These are phyloP conservation scores for Fremontodendron californicum DNA, from an alignment of 345 rosid genomes.

Conservation along the genomic window DNA sequence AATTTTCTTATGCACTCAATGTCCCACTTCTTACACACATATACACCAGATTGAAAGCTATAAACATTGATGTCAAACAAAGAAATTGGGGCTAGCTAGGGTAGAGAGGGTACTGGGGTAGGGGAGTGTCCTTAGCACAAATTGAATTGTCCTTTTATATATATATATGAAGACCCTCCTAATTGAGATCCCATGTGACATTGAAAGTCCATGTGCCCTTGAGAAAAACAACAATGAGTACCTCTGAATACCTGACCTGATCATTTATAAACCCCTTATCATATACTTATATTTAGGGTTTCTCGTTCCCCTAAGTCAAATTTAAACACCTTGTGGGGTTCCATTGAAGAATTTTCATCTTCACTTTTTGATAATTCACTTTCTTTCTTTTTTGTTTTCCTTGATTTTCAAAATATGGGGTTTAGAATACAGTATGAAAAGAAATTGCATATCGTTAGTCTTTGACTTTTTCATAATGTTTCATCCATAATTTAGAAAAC, in stretches of 20 bases:
- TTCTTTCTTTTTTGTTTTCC: background rate
- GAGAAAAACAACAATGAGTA: background rate
- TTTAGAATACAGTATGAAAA: too few species aligned
- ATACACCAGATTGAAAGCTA: constrained; percentile 27
- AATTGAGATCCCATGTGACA: constrained; percentile 19
- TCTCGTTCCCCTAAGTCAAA: background rate
- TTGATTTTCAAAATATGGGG: background rate
- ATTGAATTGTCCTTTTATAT: constrained; percentile 41
- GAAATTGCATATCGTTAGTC: too few species aligned
- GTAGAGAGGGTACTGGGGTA: constrained; percentile 15
- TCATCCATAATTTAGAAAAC: too few species aligned
- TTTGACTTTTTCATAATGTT: too few species aligned
- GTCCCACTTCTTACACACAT: constrained; percentile 37
- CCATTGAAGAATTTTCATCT: background rate
- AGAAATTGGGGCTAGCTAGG: constrained; percentile 21
- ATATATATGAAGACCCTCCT: constrained; percentile 17
- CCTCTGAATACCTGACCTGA: background rate
- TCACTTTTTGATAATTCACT: background rate
- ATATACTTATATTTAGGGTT: background rate
- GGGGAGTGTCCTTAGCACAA: constrained; percentile 24
- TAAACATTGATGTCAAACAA: constrained; percentile 22
- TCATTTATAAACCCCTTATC: background rate
- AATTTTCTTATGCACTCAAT: constrained; percentile 23
- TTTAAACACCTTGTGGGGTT: background rate
- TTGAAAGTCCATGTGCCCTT: constrained; percentile 4